phyloP scores from a whole-genome alignment of 441 rosid genomes.

The Erodium texanum region DNA sequence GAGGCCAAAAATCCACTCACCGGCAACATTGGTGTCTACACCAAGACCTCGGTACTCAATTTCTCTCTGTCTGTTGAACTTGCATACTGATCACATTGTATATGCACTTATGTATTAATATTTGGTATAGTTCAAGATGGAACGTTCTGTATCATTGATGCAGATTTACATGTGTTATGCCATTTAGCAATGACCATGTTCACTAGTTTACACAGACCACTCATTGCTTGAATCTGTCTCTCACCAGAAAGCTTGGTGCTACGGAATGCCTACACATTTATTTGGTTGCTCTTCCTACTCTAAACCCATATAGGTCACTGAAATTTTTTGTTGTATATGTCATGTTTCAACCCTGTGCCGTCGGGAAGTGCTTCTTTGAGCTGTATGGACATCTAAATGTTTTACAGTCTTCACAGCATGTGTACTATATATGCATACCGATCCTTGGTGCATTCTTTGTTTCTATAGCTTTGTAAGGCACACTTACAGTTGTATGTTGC shows the following conservation, averaged over 20 bases:
- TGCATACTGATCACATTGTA: not conserved
- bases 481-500: not conserved
- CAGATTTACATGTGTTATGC: not conserved
- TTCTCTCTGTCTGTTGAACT: not conserved
- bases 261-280: not conserved
- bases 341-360: not conserved
- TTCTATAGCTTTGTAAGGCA: not conserved
- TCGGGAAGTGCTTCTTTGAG: not conserved
- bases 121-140: not conserved
- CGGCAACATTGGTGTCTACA: slow-evolving; percentile 65
- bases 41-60: slow-evolving; percentile 59
- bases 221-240: not conserved
- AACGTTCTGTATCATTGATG: not conserved
- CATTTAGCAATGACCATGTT: not conserved
- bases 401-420: not conserved
- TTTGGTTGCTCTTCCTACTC: not conserved
- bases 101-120: not conserved
- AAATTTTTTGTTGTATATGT: not conserved
- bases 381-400: not conserved
- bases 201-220: not conserved
- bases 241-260: not conserved
- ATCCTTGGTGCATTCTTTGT: not conserved
- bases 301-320: not conserved
- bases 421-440: not conserved
- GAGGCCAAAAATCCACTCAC: slow-evolving; percentile 53